Percentiles rank a stretch among this genome's conserved stretches.
Evolutionary conservation across 352 stramenopile species (phyloP).

Genomic region (Phytophthora foliorum): DNA sequence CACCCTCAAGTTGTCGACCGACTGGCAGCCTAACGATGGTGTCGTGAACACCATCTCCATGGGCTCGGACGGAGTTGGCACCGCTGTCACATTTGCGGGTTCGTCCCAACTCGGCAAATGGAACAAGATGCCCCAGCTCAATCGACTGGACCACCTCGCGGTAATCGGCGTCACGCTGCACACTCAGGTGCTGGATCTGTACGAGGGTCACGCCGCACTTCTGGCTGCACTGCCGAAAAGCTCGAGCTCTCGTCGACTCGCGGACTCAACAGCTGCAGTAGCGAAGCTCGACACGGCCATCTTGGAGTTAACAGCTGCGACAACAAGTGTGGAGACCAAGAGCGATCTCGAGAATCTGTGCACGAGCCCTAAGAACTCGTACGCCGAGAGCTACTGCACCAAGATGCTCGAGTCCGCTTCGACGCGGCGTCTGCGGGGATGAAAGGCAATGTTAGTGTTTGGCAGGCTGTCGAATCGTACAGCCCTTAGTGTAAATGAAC

Average conservation of each 20-base stretch:
- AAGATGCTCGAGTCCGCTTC: constrained; percentile 43
- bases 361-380: constrained; percentile 38
- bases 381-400: constrained; percentile 47
- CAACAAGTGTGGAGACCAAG: constrained; percentile 43
- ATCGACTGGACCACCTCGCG: constrained; percentile 56
- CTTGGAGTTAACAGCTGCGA: constrained; percentile 33
- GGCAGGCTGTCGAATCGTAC: constrained; percentile 15
- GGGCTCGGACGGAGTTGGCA: constrained; percentile 41
- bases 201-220: constrained; percentile 42
- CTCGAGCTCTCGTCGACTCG: constrained; percentile 25
- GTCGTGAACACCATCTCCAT: constrained; percentile 59
- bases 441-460: constrained; percentile 1
- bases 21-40: constrained; percentile 63
- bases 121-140: constrained; percentile 60
- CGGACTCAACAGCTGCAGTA: constrained; percentile 33
- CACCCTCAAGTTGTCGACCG: constrained; percentile 35
- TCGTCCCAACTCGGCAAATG: constrained; percentile 53
- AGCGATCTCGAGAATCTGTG: constrained; percentile 40
- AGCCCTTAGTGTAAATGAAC: constrained; percentile 25
- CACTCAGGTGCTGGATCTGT: constrained; percentile 51
- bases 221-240: constrained; percentile 35
- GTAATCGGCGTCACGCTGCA: constrained; percentile 55
- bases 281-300: constrained; percentile 40
- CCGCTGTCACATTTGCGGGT: constrained; percentile 36
- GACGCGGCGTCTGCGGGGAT: constrained; percentile 33